Conservation (phyloP, 2,329 filamentous ascomycete species). For the Aspergillus neotritici region DNA sequence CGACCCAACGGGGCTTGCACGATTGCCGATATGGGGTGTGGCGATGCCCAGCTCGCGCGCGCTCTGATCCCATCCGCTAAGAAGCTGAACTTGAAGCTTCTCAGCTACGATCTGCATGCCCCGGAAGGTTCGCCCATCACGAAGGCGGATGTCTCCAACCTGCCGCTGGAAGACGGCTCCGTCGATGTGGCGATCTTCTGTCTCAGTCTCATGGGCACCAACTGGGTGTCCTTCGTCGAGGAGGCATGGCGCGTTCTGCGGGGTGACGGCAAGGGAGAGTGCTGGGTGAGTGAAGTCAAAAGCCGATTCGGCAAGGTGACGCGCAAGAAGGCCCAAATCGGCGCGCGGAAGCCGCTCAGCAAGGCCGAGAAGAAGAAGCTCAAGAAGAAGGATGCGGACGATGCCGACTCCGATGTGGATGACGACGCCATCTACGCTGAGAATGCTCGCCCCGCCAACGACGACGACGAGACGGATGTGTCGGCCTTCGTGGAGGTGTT, state of each 20-base stretch:
- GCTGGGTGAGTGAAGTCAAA: constrained; percentile 97
- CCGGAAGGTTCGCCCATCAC: constrained; percentile 67
- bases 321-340: constrained; percentile 38
- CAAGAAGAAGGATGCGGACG: constrained; percentile 43
- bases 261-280: constrained; percentile 75
- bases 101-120: constrained; percentile 81
- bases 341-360: constrained; percentile 34
- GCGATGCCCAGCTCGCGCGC: constrained; percentile 75
- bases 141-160: constrained; percentile 77
- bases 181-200: constrained; percentile 92
- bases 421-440: constrained; percentile 51
- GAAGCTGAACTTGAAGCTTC: constrained; percentile 66
- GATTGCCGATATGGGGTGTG: constrained; percentile 88
- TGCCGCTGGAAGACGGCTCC: constrained; percentile 68
- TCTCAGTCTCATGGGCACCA: constrained; percentile 95
- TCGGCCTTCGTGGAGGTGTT: constrained; percentile 81
- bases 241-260: constrained; percentile 88
- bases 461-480: constrained; percentile 70
- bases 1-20: constrained; percentile 63
- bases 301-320: constrained; percentile 68
- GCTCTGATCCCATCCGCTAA: constrained; percentile 56
- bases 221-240: constrained; percentile 95
- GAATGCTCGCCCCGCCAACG: constrained; percentile 48
- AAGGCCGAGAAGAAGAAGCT: constrained; percentile 41
- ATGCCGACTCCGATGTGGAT: constrained; percentile 37